Base-by-base conservation (phyloP, 352 stramenopile species). In the Phytophthora kernoviae region DNA sequence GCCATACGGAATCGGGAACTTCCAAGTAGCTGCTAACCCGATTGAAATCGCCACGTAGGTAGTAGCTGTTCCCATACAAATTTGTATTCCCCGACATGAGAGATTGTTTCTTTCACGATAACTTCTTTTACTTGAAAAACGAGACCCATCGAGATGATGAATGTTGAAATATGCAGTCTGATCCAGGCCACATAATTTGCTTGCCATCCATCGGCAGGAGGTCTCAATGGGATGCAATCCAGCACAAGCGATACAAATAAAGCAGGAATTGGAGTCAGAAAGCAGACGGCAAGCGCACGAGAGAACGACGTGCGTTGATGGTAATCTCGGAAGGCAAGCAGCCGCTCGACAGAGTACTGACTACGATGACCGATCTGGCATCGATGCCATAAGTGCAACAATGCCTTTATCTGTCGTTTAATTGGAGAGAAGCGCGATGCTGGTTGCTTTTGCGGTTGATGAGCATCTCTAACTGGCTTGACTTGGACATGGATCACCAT, bases 181-280 rank as follows among this genome's bases (percentile, higher is more conserved):
- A 69, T 43, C 34, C 27, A 75, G 10, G 55, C 24, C 12, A 32
- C 46, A 24, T 55, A 61, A 34, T 73, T 75, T 1, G 36, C 53
- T 51, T 41, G 20, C 49, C 56, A 68, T 10, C 57, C 57, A 3
- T 47, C 52, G 6, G n/a, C 24, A 11, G 55, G 62, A 17, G 27
- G n/a, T 2, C 24, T 30, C 14, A 75, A 53, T 2, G 62, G 66
- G 2, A 72, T 60, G 15, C 39, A 55, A 21, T 75, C 62, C 9
- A 68, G 14, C 2, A 43, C 8, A 9, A 69, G 27, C 1, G 48
- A 22, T 0, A 51, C 8, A 8, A 55, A 1, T 11, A 70, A 26
- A 11, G 61, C 41, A 0, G 58, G 58, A 1, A 76, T 30, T 5
- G 58, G 59, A 4, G 52, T 45, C 1, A 59, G 1, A 4, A 45